Evolutionary conservation across 2,329 filamentous ascomycete species (phyloP), one percentile per base, ranked within the genome.

Genomic region (Aspergillus neoniger): DNA sequence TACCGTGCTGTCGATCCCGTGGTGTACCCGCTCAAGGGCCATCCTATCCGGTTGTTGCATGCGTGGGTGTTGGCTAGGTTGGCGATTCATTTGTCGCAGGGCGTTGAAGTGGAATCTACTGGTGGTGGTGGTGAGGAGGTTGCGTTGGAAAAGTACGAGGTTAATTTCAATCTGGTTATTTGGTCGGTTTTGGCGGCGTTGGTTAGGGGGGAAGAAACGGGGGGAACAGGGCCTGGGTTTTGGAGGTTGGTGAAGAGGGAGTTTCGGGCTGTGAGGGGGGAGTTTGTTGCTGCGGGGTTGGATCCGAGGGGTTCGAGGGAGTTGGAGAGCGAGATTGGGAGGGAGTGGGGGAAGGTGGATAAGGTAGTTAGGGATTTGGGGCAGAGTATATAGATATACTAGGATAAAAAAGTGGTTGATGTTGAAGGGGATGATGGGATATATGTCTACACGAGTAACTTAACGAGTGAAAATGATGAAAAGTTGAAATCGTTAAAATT

Each of bases 21-120:
- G 2, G 71, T 86, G 2, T 85, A 83, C 60, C 77, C 79, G 7
- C 71, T 80, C 39, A 65, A 72, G 0, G 74, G 75, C 55, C 84
- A 88, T 68, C 85, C 85, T 0, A 75, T 86, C 7, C 80, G 85
- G 0, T 79, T 86, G 2, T 74, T 85, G 4, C 83, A 78, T 65
- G 70, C 69, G 7, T 77, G 72, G 70, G 63, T 70, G 12, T 60
- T 79, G 10, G 73, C 70, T 0, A 74, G 70, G 48, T 55, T 73
- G 28, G 72, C 66, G 3, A 72, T 72, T 12, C 67, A 66, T 41
- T 55, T 72, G 14, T 72, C 69, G 1, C 69, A 71, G 52, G 66
- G 66, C 6, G 63, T 65, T 21, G 63, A 69, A 49, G 59, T 61
- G 25, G 25, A 8, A 28, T 28, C 2, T 28, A 6, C 23, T 25